Conservation (phyloP, 2,329 filamentous ascomycete genomes). For the Paraconiothyrium brasiliense region DNA sequence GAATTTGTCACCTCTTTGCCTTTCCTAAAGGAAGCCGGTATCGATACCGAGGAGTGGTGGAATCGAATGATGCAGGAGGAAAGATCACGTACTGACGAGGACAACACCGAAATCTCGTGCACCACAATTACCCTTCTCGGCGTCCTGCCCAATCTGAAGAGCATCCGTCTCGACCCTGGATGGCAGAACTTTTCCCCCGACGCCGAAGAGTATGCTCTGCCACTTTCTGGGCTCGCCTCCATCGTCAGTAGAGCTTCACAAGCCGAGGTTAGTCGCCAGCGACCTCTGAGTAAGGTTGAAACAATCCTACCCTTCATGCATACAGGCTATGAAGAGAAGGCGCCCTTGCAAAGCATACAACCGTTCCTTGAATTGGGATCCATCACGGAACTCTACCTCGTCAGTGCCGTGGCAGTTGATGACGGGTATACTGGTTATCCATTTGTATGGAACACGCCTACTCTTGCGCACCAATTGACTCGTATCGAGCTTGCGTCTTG, state of each 20-base stretch:
- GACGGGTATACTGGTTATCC: slow-evolving; percentile 42
- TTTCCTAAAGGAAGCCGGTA: slow-evolving; percentile 11
- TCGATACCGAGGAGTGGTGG: slow-evolving; percentile 41
- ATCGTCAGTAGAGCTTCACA: slow-evolving; percentile 20
- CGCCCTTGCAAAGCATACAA: slow-evolving; percentile 38
- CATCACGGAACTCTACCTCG: slow-evolving; percentile 41
- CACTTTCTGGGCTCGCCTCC: slow-evolving; percentile 2
- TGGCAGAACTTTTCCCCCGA: slow-evolving; percentile 33
- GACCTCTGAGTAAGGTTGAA: slow-evolving; percentile 35
- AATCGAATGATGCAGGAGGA: slow-evolving; percentile 33
- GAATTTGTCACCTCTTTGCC: slow-evolving; percentile 25
- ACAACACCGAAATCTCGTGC: slow-evolving; percentile 29
- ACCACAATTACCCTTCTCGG: slow-evolving; percentile 37
- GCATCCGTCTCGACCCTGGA: slow-evolving; percentile 36
- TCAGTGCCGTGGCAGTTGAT: slow-evolving; percentile 43
- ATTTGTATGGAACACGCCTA: slow-evolving; percentile 39
- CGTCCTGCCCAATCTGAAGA: slow-evolving; percentile 42
- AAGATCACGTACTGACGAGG: slow-evolving; percentile 22
- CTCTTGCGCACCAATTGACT: slow-evolving; percentile 32
- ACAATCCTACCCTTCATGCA: slow-evolving; percentile 42
- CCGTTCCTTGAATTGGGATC: slow-evolving; percentile 38
- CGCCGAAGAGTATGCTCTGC: slow-evolving; percentile 16
- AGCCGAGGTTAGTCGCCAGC: slow-evolving; percentile 13
- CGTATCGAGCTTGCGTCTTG: slow-evolving; percentile 43
- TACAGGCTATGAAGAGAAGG: slow-evolving; percentile 41